A percentile compares a stretch with the other conserved stretches of the same genome.
These are phyloP conservation scores for Lachnellula cervina DNA, from an alignment of 2,329 filamentous ascomycete species.

Conservation along the genomic window DNA sequence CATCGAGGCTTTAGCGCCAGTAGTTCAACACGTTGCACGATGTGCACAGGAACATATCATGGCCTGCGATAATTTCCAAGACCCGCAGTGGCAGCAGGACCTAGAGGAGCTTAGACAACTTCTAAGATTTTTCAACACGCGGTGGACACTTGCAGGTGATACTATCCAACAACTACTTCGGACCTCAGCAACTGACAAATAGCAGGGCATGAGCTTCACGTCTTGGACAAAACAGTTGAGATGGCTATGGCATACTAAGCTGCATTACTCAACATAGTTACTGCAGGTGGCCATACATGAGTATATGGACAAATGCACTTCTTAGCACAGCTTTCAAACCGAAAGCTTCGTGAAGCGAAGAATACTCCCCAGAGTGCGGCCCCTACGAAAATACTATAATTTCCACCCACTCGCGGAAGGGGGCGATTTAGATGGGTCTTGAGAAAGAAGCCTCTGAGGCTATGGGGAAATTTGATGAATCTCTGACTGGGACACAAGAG, in stretches of 20 bases:
- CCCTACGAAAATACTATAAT: too few species aligned
- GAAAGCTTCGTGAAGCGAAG: too few species aligned
- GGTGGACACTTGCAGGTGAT: slow-evolving; percentile 16
- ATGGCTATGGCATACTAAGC: slow-evolving; percentile 4
- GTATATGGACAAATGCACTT: neutral
- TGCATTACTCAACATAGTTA: neutral
- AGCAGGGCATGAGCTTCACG: slow-evolving; percentile 11
- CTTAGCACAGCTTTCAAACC: too few species aligned
- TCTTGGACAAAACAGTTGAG: slow-evolving; percentile 11
- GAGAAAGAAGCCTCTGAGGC: too few species aligned
- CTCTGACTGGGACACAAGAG: too few species aligned
- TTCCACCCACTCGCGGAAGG: too few species aligned
- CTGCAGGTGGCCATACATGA: neutral
- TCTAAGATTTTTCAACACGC: slow-evolving; percentile 11
- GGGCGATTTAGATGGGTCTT: too few species aligned
- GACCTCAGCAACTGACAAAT: neutral
- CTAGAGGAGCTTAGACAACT: slow-evolving; percentile 17
- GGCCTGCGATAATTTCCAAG: slow-evolving; percentile 12
- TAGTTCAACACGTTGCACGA: slow-evolving; percentile 13
- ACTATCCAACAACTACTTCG: neutral
- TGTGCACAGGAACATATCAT: slow-evolving; percentile 20
- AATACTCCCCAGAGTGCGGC: too few species aligned
- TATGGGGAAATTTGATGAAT: too few species aligned
- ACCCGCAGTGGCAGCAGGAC: slow-evolving; percentile 16
- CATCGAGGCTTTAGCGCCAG: slow-evolving; percentile 11